Conservation (phyloP, 768 basidiomycete species). For the Paxillus involutus region DNA sequence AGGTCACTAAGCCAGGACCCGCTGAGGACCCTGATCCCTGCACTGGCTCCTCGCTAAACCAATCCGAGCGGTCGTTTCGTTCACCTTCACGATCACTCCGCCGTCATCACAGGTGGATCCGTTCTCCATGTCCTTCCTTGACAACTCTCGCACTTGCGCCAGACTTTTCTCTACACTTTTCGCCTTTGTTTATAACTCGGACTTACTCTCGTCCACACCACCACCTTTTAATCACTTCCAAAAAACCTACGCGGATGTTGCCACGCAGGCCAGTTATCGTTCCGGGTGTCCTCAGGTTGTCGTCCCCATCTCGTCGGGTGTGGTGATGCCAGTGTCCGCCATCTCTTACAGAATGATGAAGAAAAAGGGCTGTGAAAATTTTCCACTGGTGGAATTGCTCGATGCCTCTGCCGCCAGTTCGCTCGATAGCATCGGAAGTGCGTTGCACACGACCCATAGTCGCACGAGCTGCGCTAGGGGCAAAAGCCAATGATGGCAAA, state of each 20-base stretch:
- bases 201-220: not conserved
- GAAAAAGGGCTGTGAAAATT: not conserved
- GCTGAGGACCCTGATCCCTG: not conserved
- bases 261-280: not conserved
- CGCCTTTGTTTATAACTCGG: not conserved
- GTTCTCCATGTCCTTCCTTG: not conserved
- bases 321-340: conserved; percentile 1
- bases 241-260: not conserved
- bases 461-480: not conserved
- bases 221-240: conserved; percentile 4
- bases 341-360: not conserved
- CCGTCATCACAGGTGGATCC: too few relatives aligned
- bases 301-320: not conserved
- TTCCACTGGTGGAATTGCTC: not conserved
- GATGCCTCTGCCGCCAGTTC: not conserved
- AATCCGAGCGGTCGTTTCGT: not conserved
- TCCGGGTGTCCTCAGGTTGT: not conserved
- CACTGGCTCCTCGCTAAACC: not conserved
- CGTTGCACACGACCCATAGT: not conserved
- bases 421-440: not conserved
- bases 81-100: not conserved
- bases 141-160: not conserved
- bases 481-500: not conserved
- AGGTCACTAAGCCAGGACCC: too few relatives aligned
- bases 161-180: not conserved